Evolutionary conservation across 495 filamentous ascomycete species (phyloP).

Genomic region (Amphirosellinia nigrospora): DNA sequence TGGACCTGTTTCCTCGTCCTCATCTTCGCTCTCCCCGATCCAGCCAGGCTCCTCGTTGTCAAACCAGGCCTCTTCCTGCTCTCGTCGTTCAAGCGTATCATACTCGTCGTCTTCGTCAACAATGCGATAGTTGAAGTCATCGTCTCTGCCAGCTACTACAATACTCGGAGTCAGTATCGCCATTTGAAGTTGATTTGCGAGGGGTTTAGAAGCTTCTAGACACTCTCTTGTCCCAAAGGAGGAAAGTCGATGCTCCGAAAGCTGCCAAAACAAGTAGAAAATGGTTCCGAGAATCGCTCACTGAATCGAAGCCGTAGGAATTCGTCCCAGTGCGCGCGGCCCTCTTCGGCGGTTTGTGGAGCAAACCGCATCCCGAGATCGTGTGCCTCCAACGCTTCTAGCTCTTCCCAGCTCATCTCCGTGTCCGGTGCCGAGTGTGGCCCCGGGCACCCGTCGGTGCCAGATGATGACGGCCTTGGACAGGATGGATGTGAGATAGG

Average conservation of each 20-base stretch:
- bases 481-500: not conserved
- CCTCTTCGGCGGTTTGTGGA: constrained; percentile 67
- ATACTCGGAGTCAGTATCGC: too few species aligned
- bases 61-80: constrained; percentile 72
- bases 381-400: constrained; percentile 20
- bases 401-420: constrained; percentile 42
- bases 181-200: too few species aligned
- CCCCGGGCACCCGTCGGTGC: constrained; percentile 40
- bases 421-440: constrained; percentile 54
- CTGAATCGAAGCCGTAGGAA: constrained; percentile 75
- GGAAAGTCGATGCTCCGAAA: too few species aligned
- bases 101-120: constrained; percentile 75
- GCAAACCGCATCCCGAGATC: constrained; percentile 64
- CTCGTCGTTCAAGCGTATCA: constrained; percentile 67
- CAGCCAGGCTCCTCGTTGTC: constrained; percentile 75
- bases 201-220: too few species aligned
- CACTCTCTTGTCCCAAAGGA: too few species aligned
- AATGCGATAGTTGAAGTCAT: constrained; percentile 73
- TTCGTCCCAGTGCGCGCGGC: constrained; percentile 66
- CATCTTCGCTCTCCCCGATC: constrained; percentile 55
- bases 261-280: too few species aligned
- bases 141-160: constrained; percentile 71
- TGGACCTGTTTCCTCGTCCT: constrained; percentile 63
- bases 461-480: constrained; percentile 3
- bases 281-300: too few species aligned